phyloP scores from a whole-genome alignment of 257 asterid genomes.

The Avicennia marina region DNA sequence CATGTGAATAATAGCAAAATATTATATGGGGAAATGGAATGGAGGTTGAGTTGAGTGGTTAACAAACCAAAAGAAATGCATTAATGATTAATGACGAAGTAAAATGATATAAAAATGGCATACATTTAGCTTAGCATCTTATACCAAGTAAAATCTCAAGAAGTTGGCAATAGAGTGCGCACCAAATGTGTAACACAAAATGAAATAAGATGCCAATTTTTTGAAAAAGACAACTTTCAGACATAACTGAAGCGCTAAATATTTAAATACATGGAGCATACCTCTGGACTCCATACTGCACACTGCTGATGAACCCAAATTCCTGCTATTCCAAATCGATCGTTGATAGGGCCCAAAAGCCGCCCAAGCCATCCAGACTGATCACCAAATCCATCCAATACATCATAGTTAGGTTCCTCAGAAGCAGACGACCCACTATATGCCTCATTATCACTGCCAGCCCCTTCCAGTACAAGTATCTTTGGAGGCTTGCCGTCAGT shows the following conservation, averaged over 20 bases:
- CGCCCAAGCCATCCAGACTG: slow-evolving; percentile 96
- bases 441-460: slow-evolving; percentile 74
- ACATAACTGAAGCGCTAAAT: slow-evolving; percentile 8
- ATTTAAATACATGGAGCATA: slow-evolving; percentile 25
- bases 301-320: slow-evolving; percentile 99
- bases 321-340: slow-evolving; percentile 93
- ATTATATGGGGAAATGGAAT: too few relatives aligned
- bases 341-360: slow-evolving; percentile 92
- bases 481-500: slow-evolving; percentile 93
- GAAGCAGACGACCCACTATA: slow-evolving; percentile 84
- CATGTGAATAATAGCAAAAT: not conserved
- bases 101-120: not conserved
- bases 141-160: slow-evolving; percentile 3
- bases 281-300: slow-evolving; percentile 99
- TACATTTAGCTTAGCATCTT: slow-evolving; percentile 1
- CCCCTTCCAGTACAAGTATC: slow-evolving; percentile 54
- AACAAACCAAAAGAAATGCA: not conserved
- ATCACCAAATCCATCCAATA: slow-evolving; percentile 97
- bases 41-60: not conserved
- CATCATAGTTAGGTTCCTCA: slow-evolving; percentile 84
- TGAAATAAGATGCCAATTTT: slow-evolving; percentile 3
- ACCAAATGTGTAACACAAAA: slow-evolving; percentile 3
- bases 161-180: not conserved
- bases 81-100: not conserved
- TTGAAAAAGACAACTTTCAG: slow-evolving; percentile 4